Evolutionary conservation across 164 flowering plant species (phyloP).

Genomic region (Magnolia sinica): DNA sequence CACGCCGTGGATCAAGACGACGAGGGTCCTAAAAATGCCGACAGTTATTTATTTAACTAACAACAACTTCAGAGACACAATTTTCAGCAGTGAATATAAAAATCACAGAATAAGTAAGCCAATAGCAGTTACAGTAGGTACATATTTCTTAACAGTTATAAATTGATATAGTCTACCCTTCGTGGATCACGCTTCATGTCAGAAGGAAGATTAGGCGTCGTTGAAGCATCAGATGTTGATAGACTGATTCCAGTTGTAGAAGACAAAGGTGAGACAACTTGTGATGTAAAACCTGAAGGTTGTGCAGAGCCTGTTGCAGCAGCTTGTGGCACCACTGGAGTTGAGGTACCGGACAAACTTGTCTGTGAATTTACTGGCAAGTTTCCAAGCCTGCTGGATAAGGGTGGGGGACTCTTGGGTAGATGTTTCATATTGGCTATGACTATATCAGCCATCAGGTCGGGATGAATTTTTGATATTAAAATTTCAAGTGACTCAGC

Average conservation of each 20-base stretch:
- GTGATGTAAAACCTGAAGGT: constrained; percentile 32
- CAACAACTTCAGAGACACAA: background rate
- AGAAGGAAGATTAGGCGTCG: constrained; percentile 29
- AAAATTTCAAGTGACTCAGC: constrained; percentile 87
- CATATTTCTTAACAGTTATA: background rate
- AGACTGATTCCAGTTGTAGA: constrained; percentile 25
- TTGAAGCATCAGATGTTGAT: constrained; percentile 36
- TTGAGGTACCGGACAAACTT: constrained; percentile 26
- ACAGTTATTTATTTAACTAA: background rate
- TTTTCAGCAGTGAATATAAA: background rate
- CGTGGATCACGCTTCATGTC: constrained; percentile 89
- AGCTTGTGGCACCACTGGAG: constrained; percentile 34
- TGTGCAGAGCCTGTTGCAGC: constrained; percentile 28
- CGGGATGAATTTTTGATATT: constrained; percentile 82
- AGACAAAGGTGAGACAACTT: constrained; percentile 27
- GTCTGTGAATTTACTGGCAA: constrained; percentile 28
- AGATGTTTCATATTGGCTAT: constrained; percentile 91
- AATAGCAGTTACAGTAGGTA: background rate
- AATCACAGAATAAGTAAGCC: background rate
- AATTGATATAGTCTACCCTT: constrained; percentile 51
- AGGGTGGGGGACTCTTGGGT: constrained; percentile 60
- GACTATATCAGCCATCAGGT: constrained; percentile 93
- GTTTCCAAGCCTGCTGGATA: constrained; percentile 41
- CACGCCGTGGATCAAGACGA: constrained; percentile 88
- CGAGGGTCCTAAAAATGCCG: constrained; percentile 79